phyloP scores from a whole-genome alignment of 108 stramenopile genomes.

The Aurantiochytrium sp. region DNA sequence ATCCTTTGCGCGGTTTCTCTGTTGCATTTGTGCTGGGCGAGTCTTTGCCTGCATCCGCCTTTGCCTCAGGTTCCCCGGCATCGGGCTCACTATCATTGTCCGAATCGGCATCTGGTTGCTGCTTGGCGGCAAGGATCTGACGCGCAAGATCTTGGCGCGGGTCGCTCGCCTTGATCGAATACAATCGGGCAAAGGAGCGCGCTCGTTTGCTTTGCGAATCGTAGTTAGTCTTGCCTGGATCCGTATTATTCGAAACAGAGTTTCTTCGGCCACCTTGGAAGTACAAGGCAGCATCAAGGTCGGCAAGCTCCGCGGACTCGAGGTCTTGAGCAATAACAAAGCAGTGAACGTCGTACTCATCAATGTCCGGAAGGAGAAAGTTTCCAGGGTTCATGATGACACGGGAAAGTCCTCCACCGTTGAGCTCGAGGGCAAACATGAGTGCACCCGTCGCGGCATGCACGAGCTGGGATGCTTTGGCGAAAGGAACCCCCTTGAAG shows the following conservation, averaged over 20 bases:
- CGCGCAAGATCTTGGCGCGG: not conserved
- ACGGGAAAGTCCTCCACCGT: not conserved
- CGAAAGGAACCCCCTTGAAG: not conserved
- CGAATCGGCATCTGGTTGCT: not conserved
- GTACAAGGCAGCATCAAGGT: not conserved
- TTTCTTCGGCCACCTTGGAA: no score
- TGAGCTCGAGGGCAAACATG: constrained; percentile 17
- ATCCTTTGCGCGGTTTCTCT: not conserved
- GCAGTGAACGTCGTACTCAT: not conserved
- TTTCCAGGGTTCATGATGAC: not conserved
- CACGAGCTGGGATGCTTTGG: not conserved
- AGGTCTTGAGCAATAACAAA: not conserved
- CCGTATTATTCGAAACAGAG: no score
- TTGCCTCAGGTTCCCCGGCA: no score
- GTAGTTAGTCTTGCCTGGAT: no score
- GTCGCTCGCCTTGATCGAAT: not conserved
- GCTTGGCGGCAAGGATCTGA: not conserved
- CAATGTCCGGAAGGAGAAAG: not conserved
- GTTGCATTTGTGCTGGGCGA: no score
- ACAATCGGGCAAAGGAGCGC: not conserved
- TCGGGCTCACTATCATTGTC: no score
- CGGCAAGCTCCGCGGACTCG: not conserved
- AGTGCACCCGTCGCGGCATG: not conserved
- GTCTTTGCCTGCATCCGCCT: no score
- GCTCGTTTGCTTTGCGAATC: not conserved